Base-by-base conservation (phyloP, 2,329 filamentous ascomycete genomes). In the Calcarisporium arbuscula region DNA sequence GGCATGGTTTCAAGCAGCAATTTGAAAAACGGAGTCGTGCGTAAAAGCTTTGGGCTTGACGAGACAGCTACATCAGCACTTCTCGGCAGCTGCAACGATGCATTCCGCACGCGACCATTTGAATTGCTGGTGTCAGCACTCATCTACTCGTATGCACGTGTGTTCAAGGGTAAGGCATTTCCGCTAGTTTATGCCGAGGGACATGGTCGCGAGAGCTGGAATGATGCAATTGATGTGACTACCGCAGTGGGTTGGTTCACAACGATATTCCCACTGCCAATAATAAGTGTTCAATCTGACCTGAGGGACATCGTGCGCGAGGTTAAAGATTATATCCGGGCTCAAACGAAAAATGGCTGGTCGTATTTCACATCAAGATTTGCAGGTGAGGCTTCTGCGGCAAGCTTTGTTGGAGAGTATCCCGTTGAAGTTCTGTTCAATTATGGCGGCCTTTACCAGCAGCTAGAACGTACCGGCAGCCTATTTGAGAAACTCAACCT, bases 241-340 rank as follows among this genome's bases (percentile, higher is more conserved):
- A 15, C 42, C 3, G 60, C 55, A 0, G 51, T 61, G 1, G 59
- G 58, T 4, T 61, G 58, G 57, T 61, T 61, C 38, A 57, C 58
- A 1, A 54, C 53, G 1, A 40, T 61, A 15, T 50, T 35, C 25
- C 56, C 57, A 0, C 38, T 56, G 8, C 30, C 37, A 12, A n/a
- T n/a, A n/a, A n/a, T n/a, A n/a, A n/a, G n/a, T n/a, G 23, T 40
- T 8, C 23, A 10, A 14, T 2, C 19, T 12, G 20, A 28, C 16
- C 8, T 44, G 3, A 4, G 35, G 3, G 37, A 46, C 8, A 30
- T 37, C 4, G 35, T 52, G 15, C 37, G 39, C 5, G 34, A 30
- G n/a, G 40, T 40, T 8, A 51, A 53, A 30, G 48, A 53, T 19
- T 42, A 30, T 8, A 38, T 43, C 6, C 39, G 46, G 9, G 28